Percentiles rank a stretch among this genome's conserved stretches.
These are phyloP conservation scores for Ustilago hordei DNA, from an alignment of 1,284 basidiomycete species.

Conservation along the genomic window DNA sequence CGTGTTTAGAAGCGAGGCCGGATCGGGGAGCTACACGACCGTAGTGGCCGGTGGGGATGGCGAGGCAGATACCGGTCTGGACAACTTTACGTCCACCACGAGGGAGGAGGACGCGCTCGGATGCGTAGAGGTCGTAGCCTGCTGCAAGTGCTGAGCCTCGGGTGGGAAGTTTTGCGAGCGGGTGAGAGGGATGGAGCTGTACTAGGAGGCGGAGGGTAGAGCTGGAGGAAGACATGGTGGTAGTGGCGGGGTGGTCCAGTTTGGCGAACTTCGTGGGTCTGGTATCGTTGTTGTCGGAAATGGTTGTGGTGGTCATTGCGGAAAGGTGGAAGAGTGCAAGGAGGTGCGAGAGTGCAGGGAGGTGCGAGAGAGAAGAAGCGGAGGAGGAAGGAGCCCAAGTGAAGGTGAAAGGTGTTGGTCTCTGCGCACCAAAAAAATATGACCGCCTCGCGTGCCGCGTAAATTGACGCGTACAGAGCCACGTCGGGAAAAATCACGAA, in stretches of 20 bases:
- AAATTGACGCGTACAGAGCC: slow-evolving; percentile 24
- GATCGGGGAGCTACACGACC: slow-evolving; percentile 94
- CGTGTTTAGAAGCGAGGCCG: slow-evolving; percentile 93
- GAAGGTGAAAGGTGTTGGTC: slow-evolving; percentile 27
- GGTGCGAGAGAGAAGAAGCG: background rate
- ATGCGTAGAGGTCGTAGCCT: slow-evolving; percentile 94
- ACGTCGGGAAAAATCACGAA: background rate
- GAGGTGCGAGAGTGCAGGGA: background rate
- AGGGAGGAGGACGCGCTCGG: slow-evolving; percentile 59
- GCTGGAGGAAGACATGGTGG: slow-evolving; percentile 18
- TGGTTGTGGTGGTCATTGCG: slow-evolving; percentile 14
- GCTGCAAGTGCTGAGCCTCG: slow-evolving; percentile 87
- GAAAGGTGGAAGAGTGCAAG: background rate
- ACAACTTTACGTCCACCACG: slow-evolving; percentile 83
- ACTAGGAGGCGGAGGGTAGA: slow-evolving; percentile 76
- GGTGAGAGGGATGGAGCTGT: slow-evolving; percentile 79
- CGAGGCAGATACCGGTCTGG: slow-evolving; percentile 89
- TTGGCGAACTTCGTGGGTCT: slow-evolving; percentile 25
- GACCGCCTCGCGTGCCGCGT: slow-evolving; percentile 27
- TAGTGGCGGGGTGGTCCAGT: slow-evolving; percentile 19
- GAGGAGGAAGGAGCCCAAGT: background rate
- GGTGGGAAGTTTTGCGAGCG: slow-evolving; percentile 85
- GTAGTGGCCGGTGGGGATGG: slow-evolving; percentile 91
- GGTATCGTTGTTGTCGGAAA: background rate
- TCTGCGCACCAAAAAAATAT: slow-evolving; percentile 4